Percentiles rank a stretch among this genome's conserved stretches.
phyloP scores from a whole-genome alignment of 31 red algal genomes.

The Pterothamnion heteromorphum region DNA sequence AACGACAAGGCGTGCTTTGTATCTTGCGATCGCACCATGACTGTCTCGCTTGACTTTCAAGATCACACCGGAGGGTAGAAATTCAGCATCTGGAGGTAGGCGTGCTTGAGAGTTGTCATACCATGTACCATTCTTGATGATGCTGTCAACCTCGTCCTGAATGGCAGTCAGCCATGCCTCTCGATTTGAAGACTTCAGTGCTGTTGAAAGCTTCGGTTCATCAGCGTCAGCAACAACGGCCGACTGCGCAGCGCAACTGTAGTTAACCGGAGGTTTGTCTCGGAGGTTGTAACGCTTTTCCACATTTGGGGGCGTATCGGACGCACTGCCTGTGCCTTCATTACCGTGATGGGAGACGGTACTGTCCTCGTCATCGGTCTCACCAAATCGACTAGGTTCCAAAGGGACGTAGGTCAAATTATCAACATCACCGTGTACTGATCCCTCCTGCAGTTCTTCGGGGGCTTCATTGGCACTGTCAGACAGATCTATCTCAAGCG shows the following conservation, averaged over 20 bases:
- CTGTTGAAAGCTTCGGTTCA: background rate
- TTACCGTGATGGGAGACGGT: background rate
- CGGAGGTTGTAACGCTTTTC: background rate
- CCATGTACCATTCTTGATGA: constrained; percentile 23
- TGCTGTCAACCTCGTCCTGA: background rate
- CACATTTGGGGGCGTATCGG: background rate
- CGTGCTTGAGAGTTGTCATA: background rate
- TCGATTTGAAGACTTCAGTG: constrained; percentile 35
- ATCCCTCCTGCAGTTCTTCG: background rate
- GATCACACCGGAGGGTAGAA: constrained; percentile 28
- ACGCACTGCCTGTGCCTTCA: background rate
- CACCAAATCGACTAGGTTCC: background rate
- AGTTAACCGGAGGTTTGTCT: background rate
- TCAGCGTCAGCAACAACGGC: background rate
- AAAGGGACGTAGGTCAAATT: background rate
- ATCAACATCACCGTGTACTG: background rate
- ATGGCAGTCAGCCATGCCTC: background rate
- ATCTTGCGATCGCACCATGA: background rate
- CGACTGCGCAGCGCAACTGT: background rate
- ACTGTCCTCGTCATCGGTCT: background rate
- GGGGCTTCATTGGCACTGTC: background rate
- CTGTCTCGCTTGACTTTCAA: background rate
- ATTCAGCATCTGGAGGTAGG: background rate
- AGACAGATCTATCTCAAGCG: background rate
- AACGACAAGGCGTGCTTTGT: constrained; percentile 32